These are phyloP conservation scores for Beverwykella pulmonaria DNA, from an alignment of 495 filamentous ascomycete species.

Conservation along the genomic window DNA sequence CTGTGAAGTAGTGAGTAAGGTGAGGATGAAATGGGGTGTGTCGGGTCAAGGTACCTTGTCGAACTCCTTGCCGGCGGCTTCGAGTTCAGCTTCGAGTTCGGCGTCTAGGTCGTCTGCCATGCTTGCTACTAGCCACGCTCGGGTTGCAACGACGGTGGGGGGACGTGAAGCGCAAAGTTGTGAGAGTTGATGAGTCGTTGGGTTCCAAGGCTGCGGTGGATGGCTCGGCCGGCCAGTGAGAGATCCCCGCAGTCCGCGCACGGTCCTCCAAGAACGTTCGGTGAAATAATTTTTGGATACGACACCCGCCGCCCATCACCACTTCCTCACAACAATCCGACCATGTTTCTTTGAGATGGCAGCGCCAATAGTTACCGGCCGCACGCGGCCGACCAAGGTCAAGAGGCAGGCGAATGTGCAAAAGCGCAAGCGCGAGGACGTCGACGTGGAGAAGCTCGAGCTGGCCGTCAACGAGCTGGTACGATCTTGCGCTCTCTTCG, in stretches of 20 bases:
- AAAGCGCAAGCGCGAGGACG: conserved; percentile 68
- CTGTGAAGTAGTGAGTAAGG: conserved; percentile 48
- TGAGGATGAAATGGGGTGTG: neutral
- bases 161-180: no score
- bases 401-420: conserved; percentile 50
- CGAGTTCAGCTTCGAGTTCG: conserved; percentile 80
- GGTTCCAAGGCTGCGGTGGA: neutral
- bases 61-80: conserved; percentile 86
- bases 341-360: conserved; percentile 29
- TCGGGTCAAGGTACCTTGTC: conserved; percentile 62
- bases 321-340: neutral
- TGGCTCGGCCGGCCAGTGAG: neutral
- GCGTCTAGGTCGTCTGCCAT: conserved; percentile 44
- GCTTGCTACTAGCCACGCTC: neutral
- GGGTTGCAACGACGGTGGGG: neutral
- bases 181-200: neutral
- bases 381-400: conserved; percentile 44
- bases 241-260: conserved; percentile 13
- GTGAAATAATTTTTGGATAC: conserved; percentile 7
- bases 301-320: neutral
- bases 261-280: conserved; percentile 17
- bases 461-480: conserved; percentile 54
- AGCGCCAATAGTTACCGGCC: conserved; percentile 38
- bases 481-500: neutral
- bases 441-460: conserved; percentile 61